These are phyloP conservation scores for Calonectria multiphialidica DNA, from an alignment of 2,329 filamentous ascomycete genomes.

Conservation along the genomic window DNA sequence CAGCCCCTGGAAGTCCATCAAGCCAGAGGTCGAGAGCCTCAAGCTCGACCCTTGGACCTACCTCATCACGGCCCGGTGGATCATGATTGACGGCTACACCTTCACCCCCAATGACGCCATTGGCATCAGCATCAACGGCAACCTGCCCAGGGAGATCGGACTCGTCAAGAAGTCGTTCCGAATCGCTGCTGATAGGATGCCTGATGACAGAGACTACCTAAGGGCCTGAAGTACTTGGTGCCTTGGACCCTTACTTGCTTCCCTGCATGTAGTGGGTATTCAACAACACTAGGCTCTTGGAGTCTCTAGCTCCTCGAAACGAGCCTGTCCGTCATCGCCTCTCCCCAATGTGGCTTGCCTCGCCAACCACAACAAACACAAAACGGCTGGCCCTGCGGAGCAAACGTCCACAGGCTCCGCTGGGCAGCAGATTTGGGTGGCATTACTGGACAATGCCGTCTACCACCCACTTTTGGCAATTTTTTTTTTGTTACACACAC, in stretches of 20 bases:
- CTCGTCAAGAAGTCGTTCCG: conserved; percentile 9
- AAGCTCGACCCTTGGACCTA: conserved; percentile 16
- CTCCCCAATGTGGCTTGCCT: not conserved
- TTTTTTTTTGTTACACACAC: not conserved
- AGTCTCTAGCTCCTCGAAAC: no score
- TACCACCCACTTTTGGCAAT: not conserved
- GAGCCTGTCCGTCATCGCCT: not conserved
- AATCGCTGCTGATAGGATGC: conserved; percentile 12
- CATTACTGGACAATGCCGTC: not conserved
- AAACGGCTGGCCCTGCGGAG: not conserved
- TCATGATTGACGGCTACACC: conserved; percentile 15
- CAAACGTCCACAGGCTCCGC: not conserved
- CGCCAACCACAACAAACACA: no score
- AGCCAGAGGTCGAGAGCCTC: conserved; percentile 14
- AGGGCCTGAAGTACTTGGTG: not conserved
- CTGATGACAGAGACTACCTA: conserved; percentile 4
- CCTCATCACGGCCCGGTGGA: conserved; percentile 12
- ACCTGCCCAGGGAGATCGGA: conserved; percentile 5
- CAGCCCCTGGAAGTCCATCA: conserved; percentile 7
- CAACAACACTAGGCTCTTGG: not conserved
- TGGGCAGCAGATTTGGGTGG: not conserved
- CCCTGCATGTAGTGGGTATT: not conserved
- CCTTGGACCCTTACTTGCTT: not conserved
- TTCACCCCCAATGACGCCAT: conserved; percentile 15
- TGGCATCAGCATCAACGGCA: conserved; percentile 19